phyloP scores from a whole-genome alignment of 768 basidiomycete genomes.

The Pleurotus cornucopiae region DNA sequence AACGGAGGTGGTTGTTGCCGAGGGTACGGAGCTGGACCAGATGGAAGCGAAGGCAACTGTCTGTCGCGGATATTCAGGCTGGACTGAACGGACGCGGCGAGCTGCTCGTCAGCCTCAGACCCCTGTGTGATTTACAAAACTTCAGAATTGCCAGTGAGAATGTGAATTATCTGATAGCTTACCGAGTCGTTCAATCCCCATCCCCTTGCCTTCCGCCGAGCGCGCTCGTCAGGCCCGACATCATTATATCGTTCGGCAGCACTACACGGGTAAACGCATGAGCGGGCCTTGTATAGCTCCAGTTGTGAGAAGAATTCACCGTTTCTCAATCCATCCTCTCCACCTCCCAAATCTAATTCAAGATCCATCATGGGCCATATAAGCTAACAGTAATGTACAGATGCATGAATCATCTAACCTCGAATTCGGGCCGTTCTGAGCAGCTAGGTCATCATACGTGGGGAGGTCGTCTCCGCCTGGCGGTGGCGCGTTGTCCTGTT shows the following conservation, averaged over 20 bases:
- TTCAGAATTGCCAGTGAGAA: not conserved
- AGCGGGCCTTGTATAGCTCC: not conserved
- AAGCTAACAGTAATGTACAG: not conserved
- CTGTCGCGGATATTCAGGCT: not conserved
- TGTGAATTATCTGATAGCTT: too few relatives aligned
- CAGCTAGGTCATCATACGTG: constrained; percentile 76
- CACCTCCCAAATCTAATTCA: constrained; percentile 72
- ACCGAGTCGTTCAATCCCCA: constrained; percentile 52
- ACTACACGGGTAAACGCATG: constrained; percentile 30
- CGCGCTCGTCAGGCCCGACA: constrained; percentile 52
- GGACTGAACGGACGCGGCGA: not conserved
- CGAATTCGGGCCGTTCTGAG: constrained; percentile 77
- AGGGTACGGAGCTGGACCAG: not conserved
- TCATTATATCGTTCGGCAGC: constrained; percentile 82
- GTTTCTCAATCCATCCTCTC: constrained; percentile 87
- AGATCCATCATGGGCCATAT: constrained; percentile 10
- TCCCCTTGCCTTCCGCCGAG: constrained; percentile 57
- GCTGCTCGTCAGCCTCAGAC: not conserved
- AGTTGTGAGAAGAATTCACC: constrained; percentile 37
- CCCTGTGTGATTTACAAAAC: not conserved
- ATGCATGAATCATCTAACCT: constrained; percentile 40
- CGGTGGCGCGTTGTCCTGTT: constrained; percentile 36
- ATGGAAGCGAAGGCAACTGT: not conserved
- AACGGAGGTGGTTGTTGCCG: not conserved
- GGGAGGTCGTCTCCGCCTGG: constrained; percentile 56